Evolutionary conservation across 257 asterid species (phyloP).

Genomic region (Salvia splendens): DNA sequence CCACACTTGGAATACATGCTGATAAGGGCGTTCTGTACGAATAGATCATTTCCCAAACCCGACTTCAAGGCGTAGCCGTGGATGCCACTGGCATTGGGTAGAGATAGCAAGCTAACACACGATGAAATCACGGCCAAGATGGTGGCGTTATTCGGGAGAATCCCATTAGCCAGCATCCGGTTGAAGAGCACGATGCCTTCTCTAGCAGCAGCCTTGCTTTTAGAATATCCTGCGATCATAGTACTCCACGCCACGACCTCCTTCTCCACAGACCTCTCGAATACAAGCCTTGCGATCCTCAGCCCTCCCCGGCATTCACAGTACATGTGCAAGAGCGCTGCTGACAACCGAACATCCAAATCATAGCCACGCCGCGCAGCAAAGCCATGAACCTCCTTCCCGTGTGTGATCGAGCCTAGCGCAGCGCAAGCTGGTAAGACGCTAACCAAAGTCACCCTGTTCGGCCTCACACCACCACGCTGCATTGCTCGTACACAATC

Average conservation of each 20-base stretch:
- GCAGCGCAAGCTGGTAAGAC: conserved; percentile 57
- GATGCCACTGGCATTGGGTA: conserved; percentile 41
- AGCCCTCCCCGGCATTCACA: conserved; percentile 43
- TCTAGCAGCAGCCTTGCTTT: conserved; percentile 35
- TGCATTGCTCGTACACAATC: conserved; percentile 54
- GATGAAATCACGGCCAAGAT: conserved; percentile 61
- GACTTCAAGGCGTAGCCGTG: conserved; percentile 56
- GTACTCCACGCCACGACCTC: conserved; percentile 79
- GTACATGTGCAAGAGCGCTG: conserved; percentile 58
- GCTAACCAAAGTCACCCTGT: conserved; percentile 59
- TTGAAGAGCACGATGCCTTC: conserved; percentile 57
- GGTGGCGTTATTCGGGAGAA: conserved; percentile 56
- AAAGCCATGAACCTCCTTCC: conserved; percentile 66
- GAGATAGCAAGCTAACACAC: conserved; percentile 48
- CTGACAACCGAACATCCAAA: conserved; percentile 46
- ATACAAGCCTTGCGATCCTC: conserved; percentile 46
- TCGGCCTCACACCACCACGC: conserved; percentile 46
- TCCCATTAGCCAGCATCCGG: conserved; percentile 56
- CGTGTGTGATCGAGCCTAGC: conserved; percentile 34
- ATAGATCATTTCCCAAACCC: conserved; percentile 42
- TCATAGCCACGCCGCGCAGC: conserved; percentile 55
- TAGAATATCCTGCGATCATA: conserved; percentile 58
- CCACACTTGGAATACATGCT: conserved; percentile 78
- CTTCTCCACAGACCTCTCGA: conserved; percentile 46
- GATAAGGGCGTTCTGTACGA: conserved; percentile 62